phyloP scores from a whole-genome alignment of 148 eudicot genomes.

The Limonium bicolor region DNA sequence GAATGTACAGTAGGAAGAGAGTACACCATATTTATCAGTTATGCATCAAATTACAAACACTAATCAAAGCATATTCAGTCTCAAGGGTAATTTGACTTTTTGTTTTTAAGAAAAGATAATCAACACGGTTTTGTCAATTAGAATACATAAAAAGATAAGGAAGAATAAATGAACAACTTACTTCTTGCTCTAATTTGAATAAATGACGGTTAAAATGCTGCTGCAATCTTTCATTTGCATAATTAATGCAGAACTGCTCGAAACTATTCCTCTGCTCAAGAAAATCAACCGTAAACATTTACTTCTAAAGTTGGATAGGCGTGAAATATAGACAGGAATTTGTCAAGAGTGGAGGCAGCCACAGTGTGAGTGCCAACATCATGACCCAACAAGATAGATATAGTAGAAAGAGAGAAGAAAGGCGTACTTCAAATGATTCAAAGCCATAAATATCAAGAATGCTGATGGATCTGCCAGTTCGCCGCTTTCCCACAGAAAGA shows the following conservation, averaged over 20 bases:
- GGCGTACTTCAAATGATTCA: slow-evolving; percentile 85
- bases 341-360: no score
- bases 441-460: slow-evolving; percentile 99
- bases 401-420: not conserved
- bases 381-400: not conserved
- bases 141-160: not conserved
- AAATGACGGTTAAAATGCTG: slow-evolving; percentile 95
- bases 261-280: slow-evolving; percentile 78
- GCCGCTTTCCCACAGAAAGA: slow-evolving; percentile 77
- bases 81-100: not conserved
- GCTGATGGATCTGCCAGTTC: slow-evolving; percentile 91
- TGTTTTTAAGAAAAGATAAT: no score
- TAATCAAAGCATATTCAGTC: not conserved
- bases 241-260: slow-evolving; percentile 97
- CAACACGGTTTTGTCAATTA: not conserved
- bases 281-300: not conserved
- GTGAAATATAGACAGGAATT: no score
- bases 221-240: slow-evolving; percentile 94
- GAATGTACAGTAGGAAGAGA: not conserved
- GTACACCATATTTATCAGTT: not conserved
- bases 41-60: not conserved
- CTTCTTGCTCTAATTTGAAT: slow-evolving; percentile 96
- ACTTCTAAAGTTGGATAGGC: not conserved
- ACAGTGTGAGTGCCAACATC: no score
- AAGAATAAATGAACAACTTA: slow-evolving; percentile 7